Evolutionary conservation across 768 basidiomycete genomes (phyloP).

Genomic region (Boletus bicolor): DNA sequence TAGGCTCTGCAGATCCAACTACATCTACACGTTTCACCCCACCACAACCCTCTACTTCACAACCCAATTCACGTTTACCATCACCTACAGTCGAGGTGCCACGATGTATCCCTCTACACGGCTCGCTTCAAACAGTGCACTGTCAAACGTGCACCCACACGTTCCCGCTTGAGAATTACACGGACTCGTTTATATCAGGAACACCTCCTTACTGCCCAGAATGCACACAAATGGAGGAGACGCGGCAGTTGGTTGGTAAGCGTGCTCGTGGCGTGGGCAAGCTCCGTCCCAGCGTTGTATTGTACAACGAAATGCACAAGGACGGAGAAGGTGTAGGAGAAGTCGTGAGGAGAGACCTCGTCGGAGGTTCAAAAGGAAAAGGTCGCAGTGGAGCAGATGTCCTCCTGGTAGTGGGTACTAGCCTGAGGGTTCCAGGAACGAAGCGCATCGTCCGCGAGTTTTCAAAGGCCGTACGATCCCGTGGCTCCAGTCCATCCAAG

Average conservation of each 20-base stretch:
- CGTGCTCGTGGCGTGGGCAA: slow-evolving; percentile 76
- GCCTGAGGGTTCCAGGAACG: slow-evolving; percentile 84
- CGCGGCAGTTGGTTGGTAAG: slow-evolving; percentile 72
- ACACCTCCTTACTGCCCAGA: slow-evolving; percentile 74
- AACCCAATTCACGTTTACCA: slow-evolving; percentile 38
- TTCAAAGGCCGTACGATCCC: slow-evolving; percentile 67
- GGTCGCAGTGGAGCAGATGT: slow-evolving; percentile 75
- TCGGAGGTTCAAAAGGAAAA: slow-evolving; percentile 65
- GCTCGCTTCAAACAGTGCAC: slow-evolving; percentile 73
- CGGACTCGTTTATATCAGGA: slow-evolving; percentile 59
- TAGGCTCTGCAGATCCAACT: slow-evolving; percentile 11
- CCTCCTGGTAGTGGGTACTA: slow-evolving; percentile 87
- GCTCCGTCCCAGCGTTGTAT: slow-evolving; percentile 81
- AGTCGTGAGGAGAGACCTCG: slow-evolving; percentile 75
- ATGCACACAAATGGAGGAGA: slow-evolving; percentile 65
- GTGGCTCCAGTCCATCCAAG: slow-evolving; percentile 37
- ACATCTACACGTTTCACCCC: slow-evolving; percentile 15
- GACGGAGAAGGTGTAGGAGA: slow-evolving; percentile 87
- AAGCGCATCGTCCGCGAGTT: slow-evolving; percentile 90
- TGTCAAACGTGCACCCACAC: slow-evolving; percentile 80
- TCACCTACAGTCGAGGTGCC: slow-evolving; percentile 60
- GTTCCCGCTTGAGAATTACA: slow-evolving; percentile 59
- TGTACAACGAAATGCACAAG: slow-evolving; percentile 87
- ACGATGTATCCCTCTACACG: slow-evolving; percentile 87
- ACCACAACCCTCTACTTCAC: slow-evolving; percentile 17